Base-by-base conservation (phyloP, 1,284 basidiomycete species). In the Vanrija sp. region DNA sequence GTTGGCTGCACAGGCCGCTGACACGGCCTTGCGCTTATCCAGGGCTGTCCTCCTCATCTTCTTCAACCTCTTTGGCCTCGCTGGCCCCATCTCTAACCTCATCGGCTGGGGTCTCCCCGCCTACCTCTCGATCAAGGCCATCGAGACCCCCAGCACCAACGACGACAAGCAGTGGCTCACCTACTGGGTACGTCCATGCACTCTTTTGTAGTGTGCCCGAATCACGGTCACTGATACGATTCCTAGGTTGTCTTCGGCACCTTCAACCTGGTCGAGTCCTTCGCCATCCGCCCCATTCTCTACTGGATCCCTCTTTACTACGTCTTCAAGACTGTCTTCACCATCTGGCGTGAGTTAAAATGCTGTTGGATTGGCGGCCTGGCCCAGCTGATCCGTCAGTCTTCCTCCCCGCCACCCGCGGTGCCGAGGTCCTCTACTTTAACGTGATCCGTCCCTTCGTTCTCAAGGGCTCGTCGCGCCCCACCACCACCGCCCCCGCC, bases 291-390 rank as follows among this genome's bases (percentile, higher is more conserved):
- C 56, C 60, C 70, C 19, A 69, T 76, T 58, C 70, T 76, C 50
- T 76, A 73, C 69, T 78, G 73, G 60, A 64, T 76, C 52, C 75
- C 77, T 46, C 68, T 90, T 86, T 94, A 93, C 78, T 95, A 86
- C 72, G 85, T 88, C 50, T 83, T 90, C 82, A 94, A 94, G 87
- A 89, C 86, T 52, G 57, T 86, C 61, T 90, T 91, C 81, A 85
- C 90, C 75, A 78, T 93, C 69, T 94, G 89, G 89, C 75, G 73
- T 75, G 54, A 65, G 73, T 72, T 9, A 40, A 40, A 10, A 8
- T 6, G 28, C 28, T 28, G 3, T 10, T 7, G 34, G 45, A 48
- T 14, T 14, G 5, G 26, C n/a, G 43, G 9, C 14, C 12, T 34
- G 34, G 10, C 34, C 9, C 5, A 12, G 34, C 34, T 34, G 34